Conservation (phyloP, 352 stramenopile species). For the Phytophthora nicotianae region DNA sequence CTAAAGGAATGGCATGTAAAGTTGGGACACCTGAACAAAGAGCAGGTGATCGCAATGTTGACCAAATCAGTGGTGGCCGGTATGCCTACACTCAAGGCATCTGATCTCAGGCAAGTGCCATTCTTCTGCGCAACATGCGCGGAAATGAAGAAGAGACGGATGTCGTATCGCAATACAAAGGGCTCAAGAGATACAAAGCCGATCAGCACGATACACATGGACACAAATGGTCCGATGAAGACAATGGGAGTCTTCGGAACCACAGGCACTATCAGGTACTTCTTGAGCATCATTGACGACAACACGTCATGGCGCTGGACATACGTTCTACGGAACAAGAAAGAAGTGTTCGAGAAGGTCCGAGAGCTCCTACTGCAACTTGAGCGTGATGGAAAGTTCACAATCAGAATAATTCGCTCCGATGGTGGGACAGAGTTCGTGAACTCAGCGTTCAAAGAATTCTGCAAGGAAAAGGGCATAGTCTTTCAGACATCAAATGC, state of each 20-base stretch:
- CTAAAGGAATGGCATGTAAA: constrained; percentile 5
- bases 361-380: constrained; percentile 5
- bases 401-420: constrained; percentile 7
- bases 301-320: not conserved
- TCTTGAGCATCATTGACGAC: too few relatives aligned
- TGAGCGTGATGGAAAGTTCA: constrained; percentile 17
- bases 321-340: constrained; percentile 3
- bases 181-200: constrained; percentile 7
- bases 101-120: not conserved
- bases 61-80: constrained; percentile 2
- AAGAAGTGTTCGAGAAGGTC: constrained; percentile 11
- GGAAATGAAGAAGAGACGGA: constrained; percentile 18
- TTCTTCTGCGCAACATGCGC: constrained; percentile 20
- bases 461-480: constrained; percentile 12
- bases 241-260: constrained; percentile 1
- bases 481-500: constrained; percentile 15
- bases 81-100: not conserved
- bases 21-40: constrained; percentile 10
- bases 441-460: constrained; percentile 12
- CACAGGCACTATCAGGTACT: too few relatives aligned
- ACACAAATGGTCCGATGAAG: constrained; percentile 21
- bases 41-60: constrained; percentile 7
- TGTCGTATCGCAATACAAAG: constrained; percentile 20
- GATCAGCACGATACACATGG: constrained; percentile 22
- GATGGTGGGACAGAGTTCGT: constrained; percentile 21